These are phyloP conservation scores for Magnolia officinalis DNA, from an alignment of 164 flowering plant species.

Conservation along the genomic window DNA sequence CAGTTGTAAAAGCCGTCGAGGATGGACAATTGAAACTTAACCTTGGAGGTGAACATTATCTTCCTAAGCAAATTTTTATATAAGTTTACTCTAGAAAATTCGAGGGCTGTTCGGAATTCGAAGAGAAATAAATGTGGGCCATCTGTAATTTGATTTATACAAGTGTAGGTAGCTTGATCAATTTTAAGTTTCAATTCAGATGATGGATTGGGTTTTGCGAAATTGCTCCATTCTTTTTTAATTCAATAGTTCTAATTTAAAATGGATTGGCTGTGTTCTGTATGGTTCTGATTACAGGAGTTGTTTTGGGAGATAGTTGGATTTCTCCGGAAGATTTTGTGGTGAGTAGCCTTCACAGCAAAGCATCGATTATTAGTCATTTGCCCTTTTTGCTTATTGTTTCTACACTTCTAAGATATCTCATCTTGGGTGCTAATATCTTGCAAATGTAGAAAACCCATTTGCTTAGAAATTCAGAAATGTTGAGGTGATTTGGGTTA, in stretches of 20 bases:
- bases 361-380: not conserved
- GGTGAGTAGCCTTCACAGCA: constrained; percentile 32
- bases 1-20: constrained; percentile 60
- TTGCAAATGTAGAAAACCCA: not conserved
- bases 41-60: constrained; percentile 61
- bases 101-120: too few relatives aligned
- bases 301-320: constrained; percentile 92
- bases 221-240: not conserved
- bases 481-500: not conserved
- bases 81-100: not conserved
- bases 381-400: not conserved
- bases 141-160: not conserved
- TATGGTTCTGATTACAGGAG: constrained; percentile 35
- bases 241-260: too few relatives aligned
- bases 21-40: constrained; percentile 60
- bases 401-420: not conserved
- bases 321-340: constrained; percentile 97
- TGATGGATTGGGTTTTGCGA: not conserved
- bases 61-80: not conserved
- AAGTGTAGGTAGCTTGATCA: not conserved
- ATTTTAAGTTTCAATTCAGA: not conserved
- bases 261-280: too few relatives aligned
- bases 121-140: not conserved
- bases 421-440: not conserved
- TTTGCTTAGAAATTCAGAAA: not conserved